Evolutionary conservation across 1,284 basidiomycete genomes (phyloP), one percentile per base, ranked within the genome.

Genomic region (Marasmius sp.): DNA sequence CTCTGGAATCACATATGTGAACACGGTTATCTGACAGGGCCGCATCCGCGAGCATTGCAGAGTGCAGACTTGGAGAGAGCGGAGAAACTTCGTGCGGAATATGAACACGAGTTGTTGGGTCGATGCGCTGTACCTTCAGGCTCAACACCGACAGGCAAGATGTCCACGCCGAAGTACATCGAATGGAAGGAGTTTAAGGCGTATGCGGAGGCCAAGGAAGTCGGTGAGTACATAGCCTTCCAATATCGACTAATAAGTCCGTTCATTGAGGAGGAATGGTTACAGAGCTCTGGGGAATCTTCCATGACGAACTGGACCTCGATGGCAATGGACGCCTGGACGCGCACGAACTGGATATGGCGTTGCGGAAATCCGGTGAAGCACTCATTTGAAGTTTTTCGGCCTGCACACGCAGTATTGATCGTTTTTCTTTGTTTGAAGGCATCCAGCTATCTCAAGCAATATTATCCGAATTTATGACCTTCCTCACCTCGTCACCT

Each of bases 281-380:
- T 66, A 74, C 63, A 89, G 93, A 96, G 74, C 80, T 96, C 51
- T 96, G 95, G 94, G 81, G 85, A 59, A 88, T 94, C 62, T 96
- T 97, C 74, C 93, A 95, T 69, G 85, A 92, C 66, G 88, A 94
- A 67, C 82, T 96, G 43, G 94, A 96, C 76, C 79, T 92, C 61
- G 94, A 96, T 70, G 85, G 88, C 37, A 93, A 96, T 74, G 94
- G 93, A 3, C 85, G 85, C 63, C 75, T 96, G 34, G 93, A 95
- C 67, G 79, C 85, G 7, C 75, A 81, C 14, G 94, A 96, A 71
- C 82, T 96, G 62, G 75, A 82, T 54, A 71, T 81, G 41, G 93
- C 93, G 8, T 77, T 96, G 57, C 75, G 77, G 57, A 88, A 88
- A 74, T 89, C 91, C 69, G 93, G 92, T 91, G 36, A 65, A 66